A percentile compares a stretch with the other conserved stretches of the same genome.
phyloP scores from a whole-genome alignment of 176 grass and related monocot species.

The Cocos nucifera region DNA sequence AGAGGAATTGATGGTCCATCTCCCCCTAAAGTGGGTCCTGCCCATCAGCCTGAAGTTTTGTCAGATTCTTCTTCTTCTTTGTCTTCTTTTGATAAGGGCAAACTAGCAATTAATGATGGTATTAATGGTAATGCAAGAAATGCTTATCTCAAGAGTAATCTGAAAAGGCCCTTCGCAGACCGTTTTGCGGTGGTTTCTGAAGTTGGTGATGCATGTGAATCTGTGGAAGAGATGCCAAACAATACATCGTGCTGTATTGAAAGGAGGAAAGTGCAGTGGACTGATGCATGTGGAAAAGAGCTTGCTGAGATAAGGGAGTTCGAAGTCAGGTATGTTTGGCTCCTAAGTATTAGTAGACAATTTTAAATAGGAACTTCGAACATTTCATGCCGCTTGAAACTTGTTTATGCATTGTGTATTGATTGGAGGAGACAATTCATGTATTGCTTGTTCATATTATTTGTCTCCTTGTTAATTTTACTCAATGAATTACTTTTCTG shows the following conservation, averaged over 20 bases:
- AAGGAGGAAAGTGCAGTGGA: conserved; percentile 92
- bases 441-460: too few species aligned
- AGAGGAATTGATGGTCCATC: conserved; percentile 40
- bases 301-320: conserved; percentile 98
- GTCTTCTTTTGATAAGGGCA: conserved; percentile 29
- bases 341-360: not conserved
- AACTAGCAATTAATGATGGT: conserved; percentile 14
- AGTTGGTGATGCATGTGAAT: conserved; percentile 50
- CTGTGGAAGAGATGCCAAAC: conserved; percentile 65
- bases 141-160: conserved; percentile 77
- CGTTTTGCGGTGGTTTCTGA: conserved; percentile 41
- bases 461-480: too few species aligned
- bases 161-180: conserved; percentile 58
- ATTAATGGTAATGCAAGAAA: conserved; percentile 34
- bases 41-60: conserved; percentile 21
- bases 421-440: too few species aligned
- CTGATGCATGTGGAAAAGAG: conserved; percentile 87
- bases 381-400: not conserved
- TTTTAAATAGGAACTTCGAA: conserved; percentile 4
- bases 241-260: conserved; percentile 46
- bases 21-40: conserved; percentile 28
- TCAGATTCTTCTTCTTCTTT: conserved; percentile 29
- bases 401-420: not conserved
- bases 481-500: too few species aligned
- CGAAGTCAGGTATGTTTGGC: conserved; percentile 56